phyloP scores from a whole-genome alignment of 495 filamentous ascomycete species.

The Penicillium pulvis region DNA sequence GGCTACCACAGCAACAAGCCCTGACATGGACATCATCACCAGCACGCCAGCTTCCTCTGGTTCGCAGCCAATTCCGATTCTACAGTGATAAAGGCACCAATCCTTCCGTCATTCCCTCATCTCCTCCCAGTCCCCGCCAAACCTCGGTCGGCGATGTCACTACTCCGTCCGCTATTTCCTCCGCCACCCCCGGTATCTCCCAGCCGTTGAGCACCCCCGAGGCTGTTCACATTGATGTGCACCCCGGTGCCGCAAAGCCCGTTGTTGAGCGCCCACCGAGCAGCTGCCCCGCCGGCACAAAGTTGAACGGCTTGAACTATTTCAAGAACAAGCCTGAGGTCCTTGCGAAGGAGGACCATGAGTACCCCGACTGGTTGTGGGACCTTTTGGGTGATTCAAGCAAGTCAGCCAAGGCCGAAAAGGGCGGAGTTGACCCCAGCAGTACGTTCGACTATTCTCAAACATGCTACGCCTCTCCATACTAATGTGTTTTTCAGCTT shows the following conservation, averaged over 20 bases:
- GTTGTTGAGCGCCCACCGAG: constrained; percentile 38
- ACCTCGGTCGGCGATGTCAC: constrained; percentile 39
- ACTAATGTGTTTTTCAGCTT: constrained; percentile 28
- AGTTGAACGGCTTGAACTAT: constrained; percentile 81
- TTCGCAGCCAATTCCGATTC: constrained; percentile 38
- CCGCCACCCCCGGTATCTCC: constrained; percentile 47
- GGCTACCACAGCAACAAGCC: constrained; percentile 36
- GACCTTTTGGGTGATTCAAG: constrained; percentile 59
- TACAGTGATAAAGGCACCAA: constrained; percentile 41
- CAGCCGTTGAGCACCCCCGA: constrained; percentile 49
- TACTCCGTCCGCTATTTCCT: constrained; percentile 45
- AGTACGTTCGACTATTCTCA: constrained; percentile 58
- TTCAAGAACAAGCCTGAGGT: constrained; percentile 75
- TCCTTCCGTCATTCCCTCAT: constrained; percentile 50
- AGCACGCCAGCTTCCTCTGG: constrained; percentile 31
- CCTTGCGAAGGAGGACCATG: constrained; percentile 75
- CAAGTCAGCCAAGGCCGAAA: constrained; percentile 37
- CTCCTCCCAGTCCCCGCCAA: constrained; percentile 53
- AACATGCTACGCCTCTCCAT: neutral
- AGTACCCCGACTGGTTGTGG: constrained; percentile 96
- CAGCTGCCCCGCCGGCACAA: constrained; percentile 67
- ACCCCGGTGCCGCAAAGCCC: constrained; percentile 30
- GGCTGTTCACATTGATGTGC: constrained; percentile 33
- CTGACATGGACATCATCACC: constrained; percentile 34
- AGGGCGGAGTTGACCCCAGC: constrained; percentile 45